Percentiles rank a stretch among this genome's conserved stretches.
Conservation (phyloP, 805 yeast genomes). For the Candida bentonensis region DNA sequence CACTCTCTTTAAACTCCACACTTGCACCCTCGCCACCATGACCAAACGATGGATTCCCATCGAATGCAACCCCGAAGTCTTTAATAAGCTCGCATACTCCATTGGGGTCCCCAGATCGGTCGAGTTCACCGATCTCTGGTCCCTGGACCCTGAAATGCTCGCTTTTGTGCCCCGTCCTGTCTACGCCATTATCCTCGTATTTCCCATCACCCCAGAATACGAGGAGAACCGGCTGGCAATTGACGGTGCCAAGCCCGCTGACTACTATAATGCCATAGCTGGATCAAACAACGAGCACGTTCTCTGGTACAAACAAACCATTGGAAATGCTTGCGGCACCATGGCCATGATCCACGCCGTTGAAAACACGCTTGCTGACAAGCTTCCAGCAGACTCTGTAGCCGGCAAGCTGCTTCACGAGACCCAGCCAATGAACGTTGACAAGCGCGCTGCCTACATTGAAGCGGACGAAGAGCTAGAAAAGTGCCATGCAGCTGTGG, state of each 20-base stretch:
- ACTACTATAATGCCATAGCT: conserved; percentile 18
- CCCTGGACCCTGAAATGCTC: conserved; percentile 74
- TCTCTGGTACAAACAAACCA: conserved; percentile 75
- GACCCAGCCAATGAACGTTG: conserved; percentile 14
- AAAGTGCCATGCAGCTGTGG: conserved; percentile 24
- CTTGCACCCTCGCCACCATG: background rate
- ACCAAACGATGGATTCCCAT: conserved; percentile 46
- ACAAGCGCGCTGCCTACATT: conserved; percentile 30
- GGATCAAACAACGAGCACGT: conserved; percentile 19
- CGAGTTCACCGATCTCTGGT: conserved; percentile 67
- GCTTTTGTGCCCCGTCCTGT: conserved; percentile 74
- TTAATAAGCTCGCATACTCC: conserved; percentile 49
- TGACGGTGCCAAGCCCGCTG: conserved; percentile 21
- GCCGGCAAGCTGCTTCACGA: conserved; percentile 15
- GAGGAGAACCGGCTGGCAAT: conserved; percentile 35
- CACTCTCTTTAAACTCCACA: background rate
- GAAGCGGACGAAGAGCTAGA: conserved; percentile 29
- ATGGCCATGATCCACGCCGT: conserved; percentile 69
- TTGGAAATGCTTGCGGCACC: conserved; percentile 85
- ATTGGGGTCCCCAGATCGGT: conserved; percentile 52
- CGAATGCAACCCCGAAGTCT: conserved; percentile 82
- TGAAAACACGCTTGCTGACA: conserved; percentile 22
- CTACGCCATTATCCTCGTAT: conserved; percentile 59
- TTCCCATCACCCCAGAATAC: conserved; percentile 59
- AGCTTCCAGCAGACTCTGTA: conserved; percentile 16